These are phyloP conservation scores for Psilocybe mexicana DNA, from an alignment of 1,284 basidiomycete genomes.

Conservation along the genomic window DNA sequence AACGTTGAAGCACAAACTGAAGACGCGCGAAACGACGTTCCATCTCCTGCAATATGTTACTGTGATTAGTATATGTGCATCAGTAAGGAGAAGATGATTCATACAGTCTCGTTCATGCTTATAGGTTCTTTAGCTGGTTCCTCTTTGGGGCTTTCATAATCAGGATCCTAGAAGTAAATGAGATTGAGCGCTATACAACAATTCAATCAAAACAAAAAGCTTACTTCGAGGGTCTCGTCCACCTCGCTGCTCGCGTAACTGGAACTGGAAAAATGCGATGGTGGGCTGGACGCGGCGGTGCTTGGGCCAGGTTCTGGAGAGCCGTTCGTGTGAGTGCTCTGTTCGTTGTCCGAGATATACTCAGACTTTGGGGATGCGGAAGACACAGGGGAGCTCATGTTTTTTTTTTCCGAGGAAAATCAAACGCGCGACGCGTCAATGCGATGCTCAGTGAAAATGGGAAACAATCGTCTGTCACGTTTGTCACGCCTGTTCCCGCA, in stretches of 20 bases:
- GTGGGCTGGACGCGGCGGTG: constrained; percentile 36
- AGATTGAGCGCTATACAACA: neutral
- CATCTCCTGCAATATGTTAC: constrained; percentile 38
- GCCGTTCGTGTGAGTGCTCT: neutral
- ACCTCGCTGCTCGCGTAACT: constrained; percentile 27
- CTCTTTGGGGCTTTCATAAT: constrained; percentile 17
- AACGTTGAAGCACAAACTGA: constrained; percentile 62
- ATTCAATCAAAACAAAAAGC: constrained; percentile 1
- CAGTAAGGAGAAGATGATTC: neutral
- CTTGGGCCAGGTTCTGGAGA: constrained; percentile 29
- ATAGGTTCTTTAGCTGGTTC: constrained; percentile 19
- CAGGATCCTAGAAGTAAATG: constrained; percentile 14
- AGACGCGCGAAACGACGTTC: constrained; percentile 51
- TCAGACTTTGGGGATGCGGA: constrained; percentile 33
- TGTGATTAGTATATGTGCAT: neutral
- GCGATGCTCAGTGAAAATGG: neutral
- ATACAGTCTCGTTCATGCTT: constrained; percentile 19
- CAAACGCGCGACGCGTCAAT: neutral
- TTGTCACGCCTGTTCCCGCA: neutral
- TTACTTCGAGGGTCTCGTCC: constrained; percentile 19
- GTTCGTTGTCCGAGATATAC: constrained; percentile 17
- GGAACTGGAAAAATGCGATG: constrained; percentile 28
- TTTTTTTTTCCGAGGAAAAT: neutral
- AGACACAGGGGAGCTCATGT: constrained; percentile 31
- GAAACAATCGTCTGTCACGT: neutral